Conservation (phyloP, 164 flowering plant genomes). For the Stephania cephalantha region DNA sequence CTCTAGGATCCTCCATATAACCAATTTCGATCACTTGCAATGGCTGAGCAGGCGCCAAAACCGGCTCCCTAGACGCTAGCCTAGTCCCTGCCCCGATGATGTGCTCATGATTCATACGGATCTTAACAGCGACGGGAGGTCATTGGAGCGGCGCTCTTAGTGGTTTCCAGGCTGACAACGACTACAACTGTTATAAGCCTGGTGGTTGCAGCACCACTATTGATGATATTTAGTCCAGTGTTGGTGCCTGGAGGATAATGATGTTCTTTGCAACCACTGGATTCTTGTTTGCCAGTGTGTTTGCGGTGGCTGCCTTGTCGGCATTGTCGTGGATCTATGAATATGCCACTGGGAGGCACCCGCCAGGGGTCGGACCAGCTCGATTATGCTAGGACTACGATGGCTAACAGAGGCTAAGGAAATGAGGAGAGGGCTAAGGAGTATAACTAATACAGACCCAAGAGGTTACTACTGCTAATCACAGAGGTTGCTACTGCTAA, state of each 20-base stretch:
- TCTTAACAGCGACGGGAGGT: constrained; percentile 32
- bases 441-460: background rate
- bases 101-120: constrained; percentile 26
- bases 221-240: no score
- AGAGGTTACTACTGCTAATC: no score
- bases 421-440: no score
- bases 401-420: no score
- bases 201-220: no score
- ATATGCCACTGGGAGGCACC: constrained; percentile 42
- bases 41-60: background rate
- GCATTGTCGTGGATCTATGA: constrained; percentile 44
- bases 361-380: constrained; percentile 40
- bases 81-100: constrained; percentile 14
- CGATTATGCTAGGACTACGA: constrained; percentile 27
- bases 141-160: constrained; percentile 27
- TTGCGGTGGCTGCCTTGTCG: constrained; percentile 38
- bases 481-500: no score
- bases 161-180: constrained; percentile 39
- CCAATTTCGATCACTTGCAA: no score
- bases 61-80: constrained; percentile 12
- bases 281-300: constrained; percentile 45
- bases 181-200: constrained; percentile 17
- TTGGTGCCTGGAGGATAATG: no score
- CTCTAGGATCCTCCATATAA: no score
- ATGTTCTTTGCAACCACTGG: no score